phyloP scores from a whole-genome alignment of 78 protist species.

The Bigelowiella natans region DNA sequence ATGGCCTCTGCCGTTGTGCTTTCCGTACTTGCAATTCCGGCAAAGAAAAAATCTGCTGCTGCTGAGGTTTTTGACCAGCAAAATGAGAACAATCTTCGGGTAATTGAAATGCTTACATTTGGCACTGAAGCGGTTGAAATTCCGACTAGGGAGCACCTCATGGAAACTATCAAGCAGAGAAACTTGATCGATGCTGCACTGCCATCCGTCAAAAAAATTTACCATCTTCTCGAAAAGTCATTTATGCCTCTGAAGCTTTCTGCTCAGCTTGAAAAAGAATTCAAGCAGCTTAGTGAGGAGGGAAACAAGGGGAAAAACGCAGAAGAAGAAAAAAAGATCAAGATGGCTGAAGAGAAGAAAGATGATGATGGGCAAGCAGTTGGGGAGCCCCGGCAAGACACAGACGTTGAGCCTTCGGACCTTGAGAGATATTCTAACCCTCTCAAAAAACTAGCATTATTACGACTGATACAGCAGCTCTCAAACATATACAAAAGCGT shows the following conservation, averaged over 20 bases:
- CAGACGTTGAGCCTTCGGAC: not conserved
- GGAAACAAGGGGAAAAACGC: too few species aligned
- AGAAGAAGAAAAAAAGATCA: too few species aligned
- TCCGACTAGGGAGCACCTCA: too few species aligned
- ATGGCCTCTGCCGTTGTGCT: not conserved
- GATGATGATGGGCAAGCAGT: not conserved
- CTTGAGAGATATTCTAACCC: not conserved
- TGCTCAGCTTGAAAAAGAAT: too few species aligned
- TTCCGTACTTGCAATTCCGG: not conserved
- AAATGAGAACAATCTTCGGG: not conserved
- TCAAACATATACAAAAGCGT: not conserved
- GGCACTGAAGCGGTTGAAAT: too few species aligned
- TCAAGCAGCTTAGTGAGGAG: too few species aligned
- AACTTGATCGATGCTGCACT: not conserved
- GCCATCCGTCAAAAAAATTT: not conserved
- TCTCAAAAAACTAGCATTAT: not conserved
- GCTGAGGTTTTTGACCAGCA: not conserved
- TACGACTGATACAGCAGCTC: not conserved
- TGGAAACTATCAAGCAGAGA: too few species aligned
- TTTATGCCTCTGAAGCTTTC: not conserved
- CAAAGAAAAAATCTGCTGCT: not conserved
- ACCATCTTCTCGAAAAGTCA: not conserved
- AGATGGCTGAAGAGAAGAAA: not conserved
- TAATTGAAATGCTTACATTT: too few species aligned
- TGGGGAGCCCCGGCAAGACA: not conserved